phyloP scores from a whole-genome alignment of 176 grass and related monocot genomes.

The Paspalum notatum region DNA sequence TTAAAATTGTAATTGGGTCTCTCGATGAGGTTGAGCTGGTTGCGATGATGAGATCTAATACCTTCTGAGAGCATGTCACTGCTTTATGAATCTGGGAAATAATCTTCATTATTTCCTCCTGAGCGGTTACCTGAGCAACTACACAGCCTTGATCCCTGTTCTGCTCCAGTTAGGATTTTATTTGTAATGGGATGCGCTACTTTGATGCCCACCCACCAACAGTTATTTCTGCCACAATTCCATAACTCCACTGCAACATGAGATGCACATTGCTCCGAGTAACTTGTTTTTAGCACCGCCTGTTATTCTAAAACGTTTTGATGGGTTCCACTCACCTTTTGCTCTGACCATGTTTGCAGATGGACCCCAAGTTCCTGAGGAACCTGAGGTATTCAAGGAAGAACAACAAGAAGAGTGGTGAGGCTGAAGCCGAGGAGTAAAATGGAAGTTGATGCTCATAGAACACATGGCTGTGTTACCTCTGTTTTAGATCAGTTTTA shows the following conservation, averaged over 20 bases:
- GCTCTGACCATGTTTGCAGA: conserved; percentile 29
- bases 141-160: neutral
- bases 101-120: conserved; percentile 55
- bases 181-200: neutral
- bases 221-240: neutral
- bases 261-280: neutral
- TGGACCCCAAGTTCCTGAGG: conserved; percentile 75
- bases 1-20: neutral
- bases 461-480: neutral
- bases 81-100: conserved; percentile 56
- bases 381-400: conserved; percentile 78
- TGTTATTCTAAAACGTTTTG: neutral
- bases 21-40: neutral
- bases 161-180: neutral
- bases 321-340: neutral
- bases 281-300: neutral
- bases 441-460: neutral
- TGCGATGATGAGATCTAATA: conserved; percentile 50
- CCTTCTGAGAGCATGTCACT: conserved; percentile 27
- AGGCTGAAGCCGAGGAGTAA: conserved; percentile 42
- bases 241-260: neutral
- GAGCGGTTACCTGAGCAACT: conserved; percentile 87
- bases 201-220: neutral
- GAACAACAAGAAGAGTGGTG: conserved; percentile 61
- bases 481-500: neutral